Evolutionary conservation across 192 early-diverging fungal species (phyloP).

Genomic region (Backusella psychrophila): DNA sequence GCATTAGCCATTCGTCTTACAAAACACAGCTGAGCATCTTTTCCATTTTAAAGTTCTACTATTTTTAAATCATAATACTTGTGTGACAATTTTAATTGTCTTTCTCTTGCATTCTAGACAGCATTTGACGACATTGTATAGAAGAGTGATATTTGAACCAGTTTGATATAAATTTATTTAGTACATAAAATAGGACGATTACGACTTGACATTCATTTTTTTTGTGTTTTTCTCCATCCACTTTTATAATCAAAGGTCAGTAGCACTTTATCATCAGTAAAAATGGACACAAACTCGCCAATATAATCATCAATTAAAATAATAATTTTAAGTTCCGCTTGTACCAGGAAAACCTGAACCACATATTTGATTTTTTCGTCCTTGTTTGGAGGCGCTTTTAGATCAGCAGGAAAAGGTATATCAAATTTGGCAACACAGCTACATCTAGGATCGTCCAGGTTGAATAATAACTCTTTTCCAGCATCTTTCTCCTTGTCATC

Average conservation of each 20-base stretch:
- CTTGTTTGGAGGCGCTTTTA: background rate
- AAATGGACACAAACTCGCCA: background rate
- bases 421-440: background rate
- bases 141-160: background rate
- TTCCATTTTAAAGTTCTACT: background rate
- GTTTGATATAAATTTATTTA: background rate
- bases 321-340: background rate
- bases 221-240: background rate
- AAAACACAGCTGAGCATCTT: background rate
- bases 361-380: background rate
- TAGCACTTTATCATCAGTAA: background rate
- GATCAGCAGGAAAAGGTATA: background rate
- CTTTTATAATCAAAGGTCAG: background rate
- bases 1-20: background rate
- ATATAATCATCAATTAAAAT: conserved; percentile 3
- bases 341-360: background rate
- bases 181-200: background rate
- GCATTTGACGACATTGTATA: too few species aligned
- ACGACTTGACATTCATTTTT: background rate
- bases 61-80: too few species aligned
- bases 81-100: too few species aligned
- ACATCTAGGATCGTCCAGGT: background rate
- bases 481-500: background rate
- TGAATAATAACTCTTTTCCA: background rate
- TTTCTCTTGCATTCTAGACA: too few species aligned